phyloP scores from a whole-genome alignment of 345 rosid species.

The Litchi chinensis region DNA sequence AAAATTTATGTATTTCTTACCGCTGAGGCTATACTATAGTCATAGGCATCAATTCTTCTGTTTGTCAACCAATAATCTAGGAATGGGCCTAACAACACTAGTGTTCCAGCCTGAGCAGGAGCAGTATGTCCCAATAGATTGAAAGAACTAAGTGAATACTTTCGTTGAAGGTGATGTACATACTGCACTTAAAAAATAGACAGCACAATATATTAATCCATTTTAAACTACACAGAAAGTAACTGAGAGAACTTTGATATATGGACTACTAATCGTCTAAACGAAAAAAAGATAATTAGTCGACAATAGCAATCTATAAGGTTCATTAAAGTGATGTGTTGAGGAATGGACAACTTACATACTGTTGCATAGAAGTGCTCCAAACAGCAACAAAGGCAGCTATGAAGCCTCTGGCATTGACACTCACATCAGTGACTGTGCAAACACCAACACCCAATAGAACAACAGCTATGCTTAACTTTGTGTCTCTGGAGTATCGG shows the following conservation, averaged over 20 bases:
- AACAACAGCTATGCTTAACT: slow-evolving; percentile 85
- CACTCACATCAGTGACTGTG: slow-evolving; percentile 95
- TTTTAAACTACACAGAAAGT: neutral
- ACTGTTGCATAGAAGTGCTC: slow-evolving; percentile 97
- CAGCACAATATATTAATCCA: slow-evolving; percentile 9
- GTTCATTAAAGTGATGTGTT: neutral
- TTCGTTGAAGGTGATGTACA: slow-evolving; percentile 90
- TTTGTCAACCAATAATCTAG: slow-evolving; percentile 90
- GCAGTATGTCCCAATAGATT: slow-evolving; percentile 97
- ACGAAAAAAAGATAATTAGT: neutral
- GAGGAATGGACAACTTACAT: slow-evolving; percentile 54
- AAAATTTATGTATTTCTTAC: slow-evolving; percentile 45
- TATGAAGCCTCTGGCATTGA: slow-evolving; percentile 77
- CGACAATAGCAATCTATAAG: neutral
- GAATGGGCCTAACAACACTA: slow-evolving; percentile 82
- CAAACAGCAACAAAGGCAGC: slow-evolving; percentile 94
- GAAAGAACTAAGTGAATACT: slow-evolving; percentile 84
- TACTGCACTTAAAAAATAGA: slow-evolving; percentile 57
- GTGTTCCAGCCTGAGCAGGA: slow-evolving; percentile 93
- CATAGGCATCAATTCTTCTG: slow-evolving; percentile 70
- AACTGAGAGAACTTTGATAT: neutral
- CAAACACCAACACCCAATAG: slow-evolving; percentile 96
- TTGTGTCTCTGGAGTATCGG: slow-evolving; percentile 92
- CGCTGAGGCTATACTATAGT: slow-evolving; percentile 56
- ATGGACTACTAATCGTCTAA: neutral